Evolutionary conservation across 306 rosid species (phyloP).

Genomic region (Pyrus communis): DNA sequence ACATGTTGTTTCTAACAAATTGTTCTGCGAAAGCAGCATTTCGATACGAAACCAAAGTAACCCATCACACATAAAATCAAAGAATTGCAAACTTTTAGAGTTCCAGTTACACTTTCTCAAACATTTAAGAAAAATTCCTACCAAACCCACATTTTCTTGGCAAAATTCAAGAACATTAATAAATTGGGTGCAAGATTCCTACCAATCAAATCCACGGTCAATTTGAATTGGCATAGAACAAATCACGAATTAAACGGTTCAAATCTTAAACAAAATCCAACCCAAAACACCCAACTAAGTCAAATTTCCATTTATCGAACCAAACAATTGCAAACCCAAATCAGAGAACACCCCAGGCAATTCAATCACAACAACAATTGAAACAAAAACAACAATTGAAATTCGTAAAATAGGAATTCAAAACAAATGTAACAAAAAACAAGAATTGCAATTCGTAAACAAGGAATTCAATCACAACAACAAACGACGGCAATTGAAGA

Average conservation of each 20-base stretch:
- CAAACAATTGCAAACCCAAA: not conserved
- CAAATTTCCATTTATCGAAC: not conserved
- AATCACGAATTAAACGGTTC: not conserved
- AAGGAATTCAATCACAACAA: not conserved
- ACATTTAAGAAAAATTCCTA: not conserved
- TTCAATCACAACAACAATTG: not conserved
- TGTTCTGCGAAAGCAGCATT: not conserved
- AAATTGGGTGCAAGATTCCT: not conserved
- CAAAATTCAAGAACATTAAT: not conserved
- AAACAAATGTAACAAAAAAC: not conserved
- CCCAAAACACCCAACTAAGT: not conserved
- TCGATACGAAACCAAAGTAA: not conserved
- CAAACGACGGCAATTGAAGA: not conserved
- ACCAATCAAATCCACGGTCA: not conserved
- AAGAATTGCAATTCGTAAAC: not conserved
- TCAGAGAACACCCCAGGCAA: not conserved
- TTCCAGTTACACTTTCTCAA: not conserved
- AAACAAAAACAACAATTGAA: not conserved
- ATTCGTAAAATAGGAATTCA: not conserved
- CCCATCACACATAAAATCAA: not conserved
- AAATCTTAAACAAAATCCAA: constrained; percentile 1
- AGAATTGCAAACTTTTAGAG: not conserved
- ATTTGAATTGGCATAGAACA: not conserved
- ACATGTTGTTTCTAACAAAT: not conserved
- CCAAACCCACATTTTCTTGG: not conserved